Evolutionary conservation across 495 filamentous ascomycete species (phyloP).

Genomic region (Recurvomyces mirabilis): DNA sequence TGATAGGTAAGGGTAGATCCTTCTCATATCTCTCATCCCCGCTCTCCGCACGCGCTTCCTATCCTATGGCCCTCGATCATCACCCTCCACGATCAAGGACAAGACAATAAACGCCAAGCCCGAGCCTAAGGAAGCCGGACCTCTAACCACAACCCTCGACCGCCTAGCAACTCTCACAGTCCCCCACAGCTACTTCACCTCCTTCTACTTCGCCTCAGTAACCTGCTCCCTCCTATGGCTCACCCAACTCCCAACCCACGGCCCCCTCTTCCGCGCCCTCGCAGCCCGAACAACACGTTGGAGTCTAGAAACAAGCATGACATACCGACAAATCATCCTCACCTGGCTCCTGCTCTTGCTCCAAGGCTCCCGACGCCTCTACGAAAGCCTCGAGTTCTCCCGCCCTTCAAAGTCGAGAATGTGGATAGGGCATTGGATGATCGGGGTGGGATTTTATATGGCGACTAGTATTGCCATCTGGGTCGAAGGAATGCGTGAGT

Average conservation of each 20-base stretch:
- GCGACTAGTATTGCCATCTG: conserved; percentile 62
- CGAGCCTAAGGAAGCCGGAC: neutral
- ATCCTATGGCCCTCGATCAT: conserved; percentile 47
- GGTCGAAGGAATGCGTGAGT: conserved; percentile 72
- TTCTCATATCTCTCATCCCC: conserved; percentile 41
- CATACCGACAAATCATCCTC: conserved; percentile 52
- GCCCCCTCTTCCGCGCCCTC: conserved; percentile 38
- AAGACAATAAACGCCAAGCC: conserved; percentile 6
- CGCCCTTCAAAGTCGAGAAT: conserved; percentile 58
- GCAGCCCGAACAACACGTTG: conserved; percentile 14
- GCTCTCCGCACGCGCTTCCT: conserved; percentile 45
- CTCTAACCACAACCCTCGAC: conserved; percentile 36
- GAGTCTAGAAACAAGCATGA: conserved; percentile 39
- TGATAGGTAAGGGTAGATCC: conserved; percentile 35
- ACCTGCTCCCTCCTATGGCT: conserved; percentile 67
- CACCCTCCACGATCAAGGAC: conserved; percentile 32
- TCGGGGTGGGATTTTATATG: conserved; percentile 71
- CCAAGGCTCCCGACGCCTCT: conserved; percentile 63
- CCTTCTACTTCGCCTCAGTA: conserved; percentile 73
- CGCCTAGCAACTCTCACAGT: conserved; percentile 45
- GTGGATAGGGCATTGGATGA: conserved; percentile 70
- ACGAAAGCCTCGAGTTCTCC: conserved; percentile 54
- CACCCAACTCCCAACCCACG: conserved; percentile 49
- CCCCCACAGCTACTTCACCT: conserved; percentile 76
- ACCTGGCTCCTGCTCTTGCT: conserved; percentile 59